Percentiles rank a stretch among this genome's conserved stretches.
phyloP scores from a whole-genome alignment of 1,139 yeast species.

The Meyerozyma guilliermondii region DNA sequence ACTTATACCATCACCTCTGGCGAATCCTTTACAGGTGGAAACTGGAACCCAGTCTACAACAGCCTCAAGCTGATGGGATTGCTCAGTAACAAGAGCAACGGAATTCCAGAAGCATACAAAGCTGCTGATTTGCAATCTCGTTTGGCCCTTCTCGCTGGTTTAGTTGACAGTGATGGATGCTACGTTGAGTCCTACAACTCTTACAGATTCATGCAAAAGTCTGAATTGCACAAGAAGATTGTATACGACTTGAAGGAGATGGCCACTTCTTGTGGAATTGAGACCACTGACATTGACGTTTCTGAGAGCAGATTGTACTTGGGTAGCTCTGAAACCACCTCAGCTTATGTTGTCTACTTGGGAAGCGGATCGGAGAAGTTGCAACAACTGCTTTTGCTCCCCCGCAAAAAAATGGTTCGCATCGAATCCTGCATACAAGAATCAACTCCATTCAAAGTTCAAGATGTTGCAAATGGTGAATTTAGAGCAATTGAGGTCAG shows the following conservation, averaged over 20 bases:
- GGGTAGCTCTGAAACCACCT: no score
- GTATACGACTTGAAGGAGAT: slow-evolving; percentile 1
- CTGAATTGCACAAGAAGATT: slow-evolving; percentile 2
- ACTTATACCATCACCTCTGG: not conserved
- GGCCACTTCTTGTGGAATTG: slow-evolving; percentile 2
- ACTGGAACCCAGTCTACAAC: slow-evolving; percentile 1
- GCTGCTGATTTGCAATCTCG: not conserved
- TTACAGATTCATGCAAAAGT: slow-evolving; percentile 1
- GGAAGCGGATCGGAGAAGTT: slow-evolving; percentile 1
- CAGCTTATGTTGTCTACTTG: not conserved
- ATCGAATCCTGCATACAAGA: not conserved
- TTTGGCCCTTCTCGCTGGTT: slow-evolving; percentile 2
- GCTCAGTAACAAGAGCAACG: not conserved
- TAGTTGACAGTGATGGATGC: slow-evolving; percentile 3
- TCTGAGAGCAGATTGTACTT: no score
- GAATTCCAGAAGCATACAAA: slow-evolving; percentile 2
- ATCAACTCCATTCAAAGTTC: not conserved
- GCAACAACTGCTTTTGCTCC: slow-evolving; percentile 1
- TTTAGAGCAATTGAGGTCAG: slow-evolving; percentile 3
- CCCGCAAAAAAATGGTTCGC: slow-evolving; percentile 1
- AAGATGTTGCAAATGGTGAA: not conserved
- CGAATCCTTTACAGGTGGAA: no score
- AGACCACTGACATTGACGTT: not conserved
- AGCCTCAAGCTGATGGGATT: slow-evolving; percentile 2
- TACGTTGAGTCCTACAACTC: slow-evolving; percentile 2